phyloP scores from a whole-genome alignment of 495 filamentous ascomycete species.

The Penicillium cataractarum region DNA sequence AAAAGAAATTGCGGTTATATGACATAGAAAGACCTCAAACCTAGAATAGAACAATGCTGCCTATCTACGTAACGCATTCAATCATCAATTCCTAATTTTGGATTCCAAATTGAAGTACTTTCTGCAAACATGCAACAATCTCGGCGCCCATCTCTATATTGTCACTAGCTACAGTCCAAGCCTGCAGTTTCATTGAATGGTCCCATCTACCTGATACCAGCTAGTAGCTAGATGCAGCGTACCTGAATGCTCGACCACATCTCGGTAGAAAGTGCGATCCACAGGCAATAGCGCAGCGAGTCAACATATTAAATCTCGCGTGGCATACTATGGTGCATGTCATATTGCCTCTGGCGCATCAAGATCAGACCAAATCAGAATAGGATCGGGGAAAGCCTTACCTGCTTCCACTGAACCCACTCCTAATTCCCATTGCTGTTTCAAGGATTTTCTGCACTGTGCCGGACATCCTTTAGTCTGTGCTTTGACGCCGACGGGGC shows the following conservation, averaged over 20 bases:
- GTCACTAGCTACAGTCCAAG: not conserved
- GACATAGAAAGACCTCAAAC: not conserved
- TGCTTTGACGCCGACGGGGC: not conserved
- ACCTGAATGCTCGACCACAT: not conserved
- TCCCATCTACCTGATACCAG: not conserved
- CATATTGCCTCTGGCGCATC: conserved; percentile 3
- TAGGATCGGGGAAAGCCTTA: not conserved
- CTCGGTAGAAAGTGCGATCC: not conserved
- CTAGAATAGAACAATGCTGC: not conserved
- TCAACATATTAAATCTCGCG: conserved; percentile 24
- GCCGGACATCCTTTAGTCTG: conserved; percentile 8
- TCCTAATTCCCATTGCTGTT: not conserved
- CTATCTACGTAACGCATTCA: not conserved
- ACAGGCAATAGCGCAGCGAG: not conserved
- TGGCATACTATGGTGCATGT: conserved; percentile 13
- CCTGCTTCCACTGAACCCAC: not conserved
- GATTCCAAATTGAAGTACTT: not conserved
- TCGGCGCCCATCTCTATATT: not conserved
- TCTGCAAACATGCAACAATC: not conserved
- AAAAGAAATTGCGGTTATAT: no score
- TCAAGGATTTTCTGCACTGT: not conserved
- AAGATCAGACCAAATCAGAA: not conserved
- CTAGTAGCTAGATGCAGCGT: not conserved
- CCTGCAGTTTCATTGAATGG: not conserved
- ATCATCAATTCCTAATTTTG: not conserved